Base-by-base conservation (phyloP, 176 grass and related monocot genomes). In the Ensete glaucum region DNA sequence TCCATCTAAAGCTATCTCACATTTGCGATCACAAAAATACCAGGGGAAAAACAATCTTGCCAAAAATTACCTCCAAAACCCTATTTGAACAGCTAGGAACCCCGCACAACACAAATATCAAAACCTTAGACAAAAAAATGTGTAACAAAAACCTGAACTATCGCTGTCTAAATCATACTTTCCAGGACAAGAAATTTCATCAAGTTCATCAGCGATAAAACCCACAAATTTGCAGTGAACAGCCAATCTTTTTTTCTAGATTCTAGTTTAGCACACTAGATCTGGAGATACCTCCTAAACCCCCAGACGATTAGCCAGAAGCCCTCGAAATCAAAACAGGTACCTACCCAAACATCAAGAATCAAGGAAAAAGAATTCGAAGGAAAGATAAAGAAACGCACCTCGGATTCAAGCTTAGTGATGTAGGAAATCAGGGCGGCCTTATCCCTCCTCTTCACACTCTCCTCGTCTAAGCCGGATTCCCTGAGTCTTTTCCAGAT, bases 401-500 rank as follows among this genome's bases (percentile, higher is more conserved):
- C 95, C 90, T 99, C 88, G 16, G 74, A 69, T 84, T 99, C 95
- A 53, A 99, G 84, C 19, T 81, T 73, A 50, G 85, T 53, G 81
- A 99, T 91, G 83, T 99, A 94, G 7, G 64, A 54, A 14, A 99
- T 84, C 4, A 99, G 76, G 8, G 86, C 78, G 19, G 86, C 80
- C 87, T 99, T 99, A 72, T 94, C 90, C 43, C 82, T 89, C 54
- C 78, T 76, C 79, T 77, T 91, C 68, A 99, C 73, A 11, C 88
- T 77, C 29, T 94, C 90, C 85, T 99, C 95, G 81, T 91, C 90
- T 73, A 99, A 82, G 16, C 95, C 95, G 0, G 88, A 88, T 20
- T 89, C 95, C 11, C 78, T 72, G 7, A 99, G 82, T 73, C 89
- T 90, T 76, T 78, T 83, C 95, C 95, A 94, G 73, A 99, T 93